These are phyloP conservation scores for Torrubiellomyces zombiae DNA, from an alignment of 2,329 filamentous ascomycete genomes.

Conservation along the genomic window DNA sequence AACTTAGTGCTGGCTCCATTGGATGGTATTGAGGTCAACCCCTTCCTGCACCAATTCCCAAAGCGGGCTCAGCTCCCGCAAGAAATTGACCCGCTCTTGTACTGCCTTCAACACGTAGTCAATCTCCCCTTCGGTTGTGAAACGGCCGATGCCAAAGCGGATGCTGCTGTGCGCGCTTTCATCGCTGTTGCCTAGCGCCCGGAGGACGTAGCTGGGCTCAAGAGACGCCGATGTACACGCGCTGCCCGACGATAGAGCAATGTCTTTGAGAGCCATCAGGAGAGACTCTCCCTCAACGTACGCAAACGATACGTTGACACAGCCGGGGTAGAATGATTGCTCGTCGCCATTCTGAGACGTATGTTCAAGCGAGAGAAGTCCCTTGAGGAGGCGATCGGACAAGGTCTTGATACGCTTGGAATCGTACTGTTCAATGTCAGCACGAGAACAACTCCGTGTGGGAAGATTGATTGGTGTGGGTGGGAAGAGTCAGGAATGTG, in stretches of 20 bases:
- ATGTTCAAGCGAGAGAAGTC: constrained; percentile 79
- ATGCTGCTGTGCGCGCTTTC: constrained; percentile 98
- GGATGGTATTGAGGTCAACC: constrained; percentile 84
- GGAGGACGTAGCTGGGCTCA: constrained; percentile 89
- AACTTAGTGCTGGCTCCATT: constrained; percentile 88
- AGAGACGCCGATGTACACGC: constrained; percentile 94
- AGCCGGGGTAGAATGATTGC: constrained; percentile 77
- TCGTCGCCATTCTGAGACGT: constrained; percentile 80
- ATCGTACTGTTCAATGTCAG: constrained; percentile 75
- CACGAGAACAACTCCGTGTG: too few species aligned
- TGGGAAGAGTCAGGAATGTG: constrained; percentile 23
- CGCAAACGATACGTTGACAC: constrained; percentile 95
- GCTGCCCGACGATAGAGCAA: constrained; percentile 88
- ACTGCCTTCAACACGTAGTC: constrained; percentile 96
- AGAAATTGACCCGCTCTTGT: constrained; percentile 73
- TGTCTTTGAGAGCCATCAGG: constrained; percentile 95
- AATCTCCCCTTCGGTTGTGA: constrained; percentile 88
- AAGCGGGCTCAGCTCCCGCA: constrained; percentile 84
- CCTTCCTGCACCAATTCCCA: constrained; percentile 98
- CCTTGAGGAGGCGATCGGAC: constrained; percentile 68
- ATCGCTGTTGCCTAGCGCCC: constrained; percentile 87
- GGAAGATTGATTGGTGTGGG: too few species aligned
- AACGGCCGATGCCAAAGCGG: constrained; percentile 89
- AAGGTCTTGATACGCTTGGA: constrained; percentile 66
- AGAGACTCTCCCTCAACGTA: constrained; percentile 97